Conservation (phyloP, 768 basidiomycete species). For the Paxillus ammoniavirescens region DNA sequence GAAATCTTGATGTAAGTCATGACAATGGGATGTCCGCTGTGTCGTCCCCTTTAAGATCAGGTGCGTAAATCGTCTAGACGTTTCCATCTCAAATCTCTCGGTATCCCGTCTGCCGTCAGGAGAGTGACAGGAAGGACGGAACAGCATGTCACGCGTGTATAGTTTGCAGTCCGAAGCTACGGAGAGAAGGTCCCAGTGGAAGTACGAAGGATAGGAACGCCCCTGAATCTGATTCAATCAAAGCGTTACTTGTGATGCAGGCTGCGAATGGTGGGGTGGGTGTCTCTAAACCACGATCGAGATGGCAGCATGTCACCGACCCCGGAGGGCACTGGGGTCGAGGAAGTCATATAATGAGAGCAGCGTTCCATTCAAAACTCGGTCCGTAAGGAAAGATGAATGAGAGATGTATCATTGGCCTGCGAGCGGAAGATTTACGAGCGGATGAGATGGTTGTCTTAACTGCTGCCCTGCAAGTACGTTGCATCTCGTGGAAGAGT, state of each 20-base stretch:
- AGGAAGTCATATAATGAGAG: too few species aligned
- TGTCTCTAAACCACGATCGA: too few species aligned
- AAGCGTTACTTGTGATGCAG: too few species aligned
- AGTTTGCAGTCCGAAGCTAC: constrained; percentile 37
- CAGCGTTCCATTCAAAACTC: too few species aligned
- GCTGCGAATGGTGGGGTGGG: constrained; percentile 27
- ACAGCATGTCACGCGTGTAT: constrained; percentile 33
- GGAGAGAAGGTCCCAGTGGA: constrained; percentile 26
- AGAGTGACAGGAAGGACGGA: constrained; percentile 17
- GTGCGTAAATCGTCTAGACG: constrained; percentile 21
- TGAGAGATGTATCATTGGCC: constrained; percentile 10
- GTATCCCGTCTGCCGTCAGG: constrained; percentile 17
- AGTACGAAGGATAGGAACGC: constrained; percentile 25
- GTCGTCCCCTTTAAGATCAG: constrained; percentile 18
- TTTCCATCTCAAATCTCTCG: constrained; percentile 22
- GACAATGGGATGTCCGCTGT: not conserved
- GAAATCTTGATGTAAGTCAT: not conserved
- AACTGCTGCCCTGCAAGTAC: constrained; percentile 7
- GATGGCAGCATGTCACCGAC: too few species aligned
- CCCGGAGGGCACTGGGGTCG: too few species aligned
- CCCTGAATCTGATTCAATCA: constrained; percentile 28
- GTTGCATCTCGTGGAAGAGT: too few species aligned
- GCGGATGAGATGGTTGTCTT: constrained; percentile 37
- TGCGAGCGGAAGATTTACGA: constrained; percentile 32
- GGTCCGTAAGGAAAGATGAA: too few species aligned